Base-by-base conservation (phyloP, 441 rosid genomes). In the Erodium texanum region DNA sequence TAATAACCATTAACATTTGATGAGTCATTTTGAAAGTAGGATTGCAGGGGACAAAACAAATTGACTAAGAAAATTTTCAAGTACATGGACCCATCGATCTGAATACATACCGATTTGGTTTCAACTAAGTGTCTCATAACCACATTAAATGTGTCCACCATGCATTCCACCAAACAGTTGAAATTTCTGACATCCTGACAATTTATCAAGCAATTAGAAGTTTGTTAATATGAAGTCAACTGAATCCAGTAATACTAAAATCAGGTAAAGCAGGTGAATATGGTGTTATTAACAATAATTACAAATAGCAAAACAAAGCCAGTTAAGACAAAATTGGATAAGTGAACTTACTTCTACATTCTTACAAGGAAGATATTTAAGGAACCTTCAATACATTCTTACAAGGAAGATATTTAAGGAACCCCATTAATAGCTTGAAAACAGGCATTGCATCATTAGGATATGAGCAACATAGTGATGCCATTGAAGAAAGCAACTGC, bases 381-480 rank as follows among this genome's bases (percentile, higher is more conserved):
- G 79, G 77, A 84, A 85, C 66, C 82, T n/a, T n/a, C n/a, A n/a
- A n/a, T 8, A 69, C 66, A 61, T 76, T 79, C 73, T 75, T 81
- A 58, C 73, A 77, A 1, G 90, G 88, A 61, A 84, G 75, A 73
- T 77, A 78, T 58, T 84, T 80, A 56, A 93, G 79, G 77, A 84
- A 85, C 66, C 82, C 76, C 58, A 78, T 76, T 71, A 93, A 73
- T 64, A 91, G 72, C 82, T 83, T 82, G 66, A 93, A 78, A 16
- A 89, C 24, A 7, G 89, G 89, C 67, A 89, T 48, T 65, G 88
- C 85, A 63, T 90, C 90, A 12, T 73, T 19, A 22, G 85, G 83
- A 73, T 71, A 74, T n/a, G 95, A 84, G 75, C 93, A 93, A 79
- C 94, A 87, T 71, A 90, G 75, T 5, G 97, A 86, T 24, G 96